Evolutionary conservation across 2,329 filamentous ascomycete species (phyloP), one percentile per base, ranked within the genome.

Genomic region (Aspergillus floridensis): DNA sequence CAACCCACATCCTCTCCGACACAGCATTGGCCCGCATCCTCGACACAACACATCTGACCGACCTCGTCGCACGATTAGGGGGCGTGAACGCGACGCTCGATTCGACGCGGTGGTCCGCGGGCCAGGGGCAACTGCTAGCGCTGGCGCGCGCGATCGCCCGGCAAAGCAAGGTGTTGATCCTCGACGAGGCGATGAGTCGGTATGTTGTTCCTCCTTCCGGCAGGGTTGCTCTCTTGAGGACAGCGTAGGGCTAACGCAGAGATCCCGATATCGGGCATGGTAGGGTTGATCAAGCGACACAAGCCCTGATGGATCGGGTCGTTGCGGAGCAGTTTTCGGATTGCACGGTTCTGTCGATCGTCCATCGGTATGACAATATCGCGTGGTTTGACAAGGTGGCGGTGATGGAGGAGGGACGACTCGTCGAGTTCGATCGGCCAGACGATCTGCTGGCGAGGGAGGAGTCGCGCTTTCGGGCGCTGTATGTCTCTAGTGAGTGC

Each of bases 171-270:
- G 26, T 51, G 10, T 19, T 51, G 10, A 12, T 51, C 5, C 26
- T 51, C 2, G 49, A 51, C n/a, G 49, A 51, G 26, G 49, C 49
- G 22, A 51, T 51, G 49, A 35, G 49, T 51, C 49, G 49, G 49
- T 51, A 32, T 29, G 49, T 26, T 12, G 14, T 8, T 7, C 24
- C 21, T 16, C 2, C 22, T 14, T 35, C 14, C 5, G 12, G 10
- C 11, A 5, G 14, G 4, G 32, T 35, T 12, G 12, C 2, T 2
- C 1, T 5, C 12, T 16, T 35, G 32, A 6, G 4, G 32, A 12
- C 5, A 16, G 2, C 2, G 1, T 35, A 35, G 3, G 32, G 32
- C 32, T 35, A 35, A 35, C 14, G 11, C 14, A 6, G 1, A 12
- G n/a, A 35, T 10, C 14, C 4, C 32, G 5, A 12, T 35, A 12